Conservation (phyloP, 805 yeast genomes). For the Komagataella pastoris region DNA sequence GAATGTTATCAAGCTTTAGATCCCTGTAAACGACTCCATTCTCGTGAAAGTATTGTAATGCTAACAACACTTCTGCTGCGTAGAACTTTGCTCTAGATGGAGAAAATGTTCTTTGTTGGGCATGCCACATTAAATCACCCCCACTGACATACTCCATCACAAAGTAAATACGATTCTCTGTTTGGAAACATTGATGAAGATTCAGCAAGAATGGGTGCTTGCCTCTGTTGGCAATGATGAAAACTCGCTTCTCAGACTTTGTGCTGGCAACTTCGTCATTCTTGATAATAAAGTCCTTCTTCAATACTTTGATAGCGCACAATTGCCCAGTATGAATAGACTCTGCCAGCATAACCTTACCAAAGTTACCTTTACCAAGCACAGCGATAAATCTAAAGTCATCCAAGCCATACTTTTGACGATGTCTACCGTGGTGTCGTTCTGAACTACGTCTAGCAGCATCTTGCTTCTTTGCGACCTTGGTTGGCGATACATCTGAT, state of each 20-base stretch:
- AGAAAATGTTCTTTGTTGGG: constrained; percentile 82
- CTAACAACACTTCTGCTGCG: constrained; percentile 91
- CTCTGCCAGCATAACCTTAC: constrained; percentile 96
- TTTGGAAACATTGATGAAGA: constrained; percentile 91
- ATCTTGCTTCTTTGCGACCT: background rate
- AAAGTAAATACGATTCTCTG: constrained; percentile 92
- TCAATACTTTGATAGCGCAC: constrained; percentile 93
- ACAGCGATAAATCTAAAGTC: constrained; percentile 93
- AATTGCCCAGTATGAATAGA: constrained; percentile 68
- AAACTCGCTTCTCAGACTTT: constrained; percentile 87
- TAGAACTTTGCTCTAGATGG: constrained; percentile 90
- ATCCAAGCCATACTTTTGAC: constrained; percentile 79
- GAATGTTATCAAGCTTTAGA: constrained; percentile 86
- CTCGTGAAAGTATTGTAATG: constrained; percentile 86
- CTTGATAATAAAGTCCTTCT: constrained; percentile 90
- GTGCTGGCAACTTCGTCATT: constrained; percentile 95
- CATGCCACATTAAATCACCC: constrained; percentile 99
- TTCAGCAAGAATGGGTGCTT: constrained; percentile 89
- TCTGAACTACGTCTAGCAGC: constrained; percentile 15
- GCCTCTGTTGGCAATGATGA: constrained; percentile 58
- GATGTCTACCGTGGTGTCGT: constrained; percentile 21
- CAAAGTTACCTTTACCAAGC: constrained; percentile 96
- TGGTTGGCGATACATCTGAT: background rate
- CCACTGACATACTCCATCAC: constrained; percentile 98
- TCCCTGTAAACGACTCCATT: constrained; percentile 95